Percentiles rank a stretch among this genome's conserved stretches.
Evolutionary conservation across 1,284 basidiomycete genomes (phyloP).

Genomic region (Somion occarium): DNA sequence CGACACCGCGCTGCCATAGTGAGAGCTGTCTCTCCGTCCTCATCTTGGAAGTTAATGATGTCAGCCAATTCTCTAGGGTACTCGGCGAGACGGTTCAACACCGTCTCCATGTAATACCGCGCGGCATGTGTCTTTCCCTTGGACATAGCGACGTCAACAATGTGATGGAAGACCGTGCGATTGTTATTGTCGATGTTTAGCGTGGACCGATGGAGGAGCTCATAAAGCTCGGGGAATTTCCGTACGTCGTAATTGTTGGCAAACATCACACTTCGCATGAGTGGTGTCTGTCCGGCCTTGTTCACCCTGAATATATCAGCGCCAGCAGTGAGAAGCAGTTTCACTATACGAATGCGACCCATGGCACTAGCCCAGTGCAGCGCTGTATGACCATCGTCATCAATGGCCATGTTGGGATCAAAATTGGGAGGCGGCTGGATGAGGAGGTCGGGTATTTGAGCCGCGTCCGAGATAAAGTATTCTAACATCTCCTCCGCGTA

Average conservation of each 20-base stretch:
- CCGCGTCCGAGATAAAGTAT: conserved; percentile 98
- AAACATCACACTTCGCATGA: conserved; percentile 99
- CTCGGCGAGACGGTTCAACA: conserved; percentile 85
- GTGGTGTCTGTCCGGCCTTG: conserved; percentile 92
- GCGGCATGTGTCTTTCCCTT: conserved; percentile 98
- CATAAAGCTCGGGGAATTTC: conserved; percentile 98
- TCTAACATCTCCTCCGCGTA: conserved; percentile 97
- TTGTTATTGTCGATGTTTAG: conserved; percentile 99
- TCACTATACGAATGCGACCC: conserved; percentile 96
- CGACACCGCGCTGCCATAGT: conserved; percentile 96
- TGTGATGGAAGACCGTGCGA: conserved; percentile 98
- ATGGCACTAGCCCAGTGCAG: conserved; percentile 99
- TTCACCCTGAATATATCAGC: conserved; percentile 98
- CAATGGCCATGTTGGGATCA: conserved; percentile 95
- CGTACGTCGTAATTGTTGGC: conserved; percentile 99
- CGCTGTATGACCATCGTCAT: conserved; percentile 97
- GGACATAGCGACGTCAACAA: conserved; percentile 97
- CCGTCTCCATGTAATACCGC: conserved; percentile 98
- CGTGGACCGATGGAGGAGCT: conserved; percentile 93
- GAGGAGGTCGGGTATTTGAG: conserved; percentile 86
- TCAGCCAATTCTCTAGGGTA: conserved; percentile 97
- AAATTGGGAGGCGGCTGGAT: conserved; percentile 90
- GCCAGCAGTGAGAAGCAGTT: conserved; percentile 89
- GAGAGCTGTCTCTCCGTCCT: conserved; percentile 96
- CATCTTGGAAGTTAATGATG: conserved; percentile 99